These are phyloP conservation scores for Tremella yokohamensis DNA, from an alignment of 768 basidiomycete genomes.

Conservation along the genomic window DNA sequence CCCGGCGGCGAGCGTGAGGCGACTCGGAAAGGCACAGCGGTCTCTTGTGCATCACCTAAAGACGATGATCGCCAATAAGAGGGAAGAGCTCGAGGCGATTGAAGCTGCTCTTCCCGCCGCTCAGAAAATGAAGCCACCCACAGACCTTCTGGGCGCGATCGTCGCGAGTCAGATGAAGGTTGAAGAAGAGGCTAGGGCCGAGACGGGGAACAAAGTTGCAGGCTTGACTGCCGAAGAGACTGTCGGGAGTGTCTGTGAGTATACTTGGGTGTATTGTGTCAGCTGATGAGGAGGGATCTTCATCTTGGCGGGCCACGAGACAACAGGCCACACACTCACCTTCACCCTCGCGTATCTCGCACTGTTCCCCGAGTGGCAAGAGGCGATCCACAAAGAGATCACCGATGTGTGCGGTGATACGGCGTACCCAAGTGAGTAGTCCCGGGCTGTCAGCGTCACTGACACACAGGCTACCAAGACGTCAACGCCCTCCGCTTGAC, in stretches of 20 bases:
- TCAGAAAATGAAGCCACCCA: slow-evolving; percentile 18
- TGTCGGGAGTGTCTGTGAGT: slow-evolving; percentile 37
- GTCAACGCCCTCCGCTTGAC: slow-evolving; percentile 17
- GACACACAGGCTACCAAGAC: slow-evolving; percentile 24
- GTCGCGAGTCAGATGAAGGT: slow-evolving; percentile 29
- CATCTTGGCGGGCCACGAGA: slow-evolving; percentile 46
- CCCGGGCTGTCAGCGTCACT: neutral
- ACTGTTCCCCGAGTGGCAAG: slow-evolving; percentile 41
- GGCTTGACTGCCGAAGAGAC: slow-evolving; percentile 37
- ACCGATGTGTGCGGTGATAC: slow-evolving; percentile 18
- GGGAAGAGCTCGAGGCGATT: slow-evolving; percentile 7
- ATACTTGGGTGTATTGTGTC: neutral
- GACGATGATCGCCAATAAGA: slow-evolving; percentile 15
- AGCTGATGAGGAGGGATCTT: slow-evolving; percentile 18
- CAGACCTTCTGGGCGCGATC: slow-evolving; percentile 27
- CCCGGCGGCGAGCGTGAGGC: slow-evolving; percentile 12
- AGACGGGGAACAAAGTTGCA: slow-evolving; percentile 11
- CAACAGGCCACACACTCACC: slow-evolving; percentile 39
- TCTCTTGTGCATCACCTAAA: slow-evolving; percentile 20
- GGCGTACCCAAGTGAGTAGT: slow-evolving; percentile 23
- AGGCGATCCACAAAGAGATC: slow-evolving; percentile 35
- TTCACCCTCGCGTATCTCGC: slow-evolving; percentile 43
- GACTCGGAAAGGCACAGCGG: slow-evolving; percentile 16
- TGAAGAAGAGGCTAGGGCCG: slow-evolving; percentile 17
- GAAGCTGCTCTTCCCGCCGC: neutral